phyloP scores from a whole-genome alignment of 495 filamentous ascomycete genomes.

The Podospora pseudopauciseta region DNA sequence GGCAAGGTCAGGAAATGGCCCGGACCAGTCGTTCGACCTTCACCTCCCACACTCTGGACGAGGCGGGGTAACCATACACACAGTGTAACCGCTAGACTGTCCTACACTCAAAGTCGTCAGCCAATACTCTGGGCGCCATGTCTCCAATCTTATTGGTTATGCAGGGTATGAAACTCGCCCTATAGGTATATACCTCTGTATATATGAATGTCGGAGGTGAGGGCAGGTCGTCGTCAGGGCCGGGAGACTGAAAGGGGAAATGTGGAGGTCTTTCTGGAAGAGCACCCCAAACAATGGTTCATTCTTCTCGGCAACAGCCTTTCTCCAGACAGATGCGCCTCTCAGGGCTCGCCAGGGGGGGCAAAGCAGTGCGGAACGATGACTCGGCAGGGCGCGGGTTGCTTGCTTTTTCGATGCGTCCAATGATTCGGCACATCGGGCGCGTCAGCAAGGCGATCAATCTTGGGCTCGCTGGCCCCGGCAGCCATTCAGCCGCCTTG shows the following conservation, averaged over 20 bases:
- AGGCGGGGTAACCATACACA: not conserved
- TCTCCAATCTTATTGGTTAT: not conserved
- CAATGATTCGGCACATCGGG: slow-evolving; percentile 16
- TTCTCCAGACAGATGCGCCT: slow-evolving; percentile 4
- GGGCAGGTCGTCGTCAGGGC: slow-evolving; percentile 2
- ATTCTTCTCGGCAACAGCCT: not conserved
- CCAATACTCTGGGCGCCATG: not conserved
- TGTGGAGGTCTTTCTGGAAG: slow-evolving; percentile 18
- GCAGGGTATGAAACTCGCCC: not conserved
- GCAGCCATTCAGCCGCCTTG: slow-evolving; percentile 20
- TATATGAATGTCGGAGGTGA: slow-evolving; percentile 4
- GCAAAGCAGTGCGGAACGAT: slow-evolving; percentile 1
- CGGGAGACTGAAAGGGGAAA: not conserved
- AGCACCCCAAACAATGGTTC: not conserved
- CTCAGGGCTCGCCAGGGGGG: not conserved
- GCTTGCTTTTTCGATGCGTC: slow-evolving; percentile 13
- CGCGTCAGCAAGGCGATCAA: slow-evolving; percentile 23
- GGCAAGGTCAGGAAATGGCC: not conserved
- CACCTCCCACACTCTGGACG: not conserved
- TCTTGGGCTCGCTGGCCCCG: slow-evolving; percentile 11
- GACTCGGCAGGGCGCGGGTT: slow-evolving; percentile 13
- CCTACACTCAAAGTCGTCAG: not conserved
- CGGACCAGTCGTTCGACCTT: slow-evolving; percentile 12
- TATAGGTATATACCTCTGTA: not conserved
- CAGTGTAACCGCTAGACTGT: not conserved